A percentile compares a stretch with the other conserved stretches of the same genome.
These are phyloP conservation scores for Rosa hybrid DNA, from an alignment of 331 rosid genomes.

Conservation along the genomic window DNA sequence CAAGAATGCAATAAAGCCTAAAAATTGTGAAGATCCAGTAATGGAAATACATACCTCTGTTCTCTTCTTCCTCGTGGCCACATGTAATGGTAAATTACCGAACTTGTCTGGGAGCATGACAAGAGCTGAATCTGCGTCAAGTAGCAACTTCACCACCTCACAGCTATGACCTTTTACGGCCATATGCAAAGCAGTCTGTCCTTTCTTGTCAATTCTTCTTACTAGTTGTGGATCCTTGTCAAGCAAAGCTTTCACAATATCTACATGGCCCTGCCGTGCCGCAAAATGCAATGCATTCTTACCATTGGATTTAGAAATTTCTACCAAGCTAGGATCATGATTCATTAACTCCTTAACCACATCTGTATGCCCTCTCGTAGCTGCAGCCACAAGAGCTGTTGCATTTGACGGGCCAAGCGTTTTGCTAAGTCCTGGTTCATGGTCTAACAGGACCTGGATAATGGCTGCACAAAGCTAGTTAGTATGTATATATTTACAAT, in stretches of 20 bases:
- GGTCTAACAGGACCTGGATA: slow-evolving; percentile 66
- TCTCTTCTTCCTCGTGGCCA: slow-evolving; percentile 88
- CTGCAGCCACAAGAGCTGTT: slow-evolving; percentile 81
- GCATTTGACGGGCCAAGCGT: slow-evolving; percentile 79
- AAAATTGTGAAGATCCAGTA: slow-evolving; percentile 4
- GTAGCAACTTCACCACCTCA: slow-evolving; percentile 73
- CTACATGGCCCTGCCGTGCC: slow-evolving; percentile 80
- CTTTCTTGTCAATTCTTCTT: slow-evolving; percentile 80
- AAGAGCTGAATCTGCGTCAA: slow-evolving; percentile 57
- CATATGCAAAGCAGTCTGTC: slow-evolving; percentile 88
- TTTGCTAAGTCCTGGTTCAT: slow-evolving; percentile 65
- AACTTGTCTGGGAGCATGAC: slow-evolving; percentile 83
- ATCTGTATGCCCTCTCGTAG: slow-evolving; percentile 66
- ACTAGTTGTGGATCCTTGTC: slow-evolving; percentile 67
- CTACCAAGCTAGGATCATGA: slow-evolving; percentile 60
- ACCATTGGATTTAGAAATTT: slow-evolving; percentile 70
- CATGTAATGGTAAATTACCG: slow-evolving; percentile 79
- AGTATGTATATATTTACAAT: neutral
- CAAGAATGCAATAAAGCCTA: neutral
- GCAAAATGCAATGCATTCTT: slow-evolving; percentile 87
- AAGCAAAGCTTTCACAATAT: slow-evolving; percentile 54
- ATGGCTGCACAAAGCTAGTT: slow-evolving; percentile 53
- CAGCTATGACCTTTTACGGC: slow-evolving; percentile 80
- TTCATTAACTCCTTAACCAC: slow-evolving; percentile 58
- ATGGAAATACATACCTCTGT: slow-evolving; percentile 53